Percentiles rank a stretch among this genome's conserved stretches.
Evolutionary conservation across 169 alveolate species (phyloP).

Genomic region (Pseudocohnilembus persalinus): DNA sequence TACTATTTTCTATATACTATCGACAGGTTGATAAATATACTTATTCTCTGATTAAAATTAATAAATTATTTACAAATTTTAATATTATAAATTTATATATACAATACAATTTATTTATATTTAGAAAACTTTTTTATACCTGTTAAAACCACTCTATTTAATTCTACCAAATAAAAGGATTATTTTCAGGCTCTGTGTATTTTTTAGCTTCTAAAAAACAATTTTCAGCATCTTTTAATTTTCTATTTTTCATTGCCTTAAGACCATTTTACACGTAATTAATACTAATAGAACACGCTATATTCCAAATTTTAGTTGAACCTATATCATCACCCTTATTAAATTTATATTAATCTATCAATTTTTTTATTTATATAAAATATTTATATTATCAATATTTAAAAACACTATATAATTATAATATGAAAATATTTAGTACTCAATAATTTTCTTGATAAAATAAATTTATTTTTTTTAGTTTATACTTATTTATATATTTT

Average conservation of each 20-base stretch:
- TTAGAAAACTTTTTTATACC: neutral
- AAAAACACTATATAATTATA: too few relatives aligned
- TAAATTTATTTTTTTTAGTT: too few relatives aligned
- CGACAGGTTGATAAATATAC: neutral
- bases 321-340: neutral
- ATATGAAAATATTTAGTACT: too few relatives aligned
- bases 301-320: neutral
- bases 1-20: neutral
- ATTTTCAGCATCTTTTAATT: neutral
- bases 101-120: too few relatives aligned
- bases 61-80: too few relatives aligned
- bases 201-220: neutral
- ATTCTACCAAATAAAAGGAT: neutral
- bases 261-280: neutral
- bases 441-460: too few relatives aligned
- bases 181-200: neutral
- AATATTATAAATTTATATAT: too few relatives aligned
- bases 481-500: too few relatives aligned
- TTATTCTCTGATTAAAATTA: neutral
- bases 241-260: neutral
- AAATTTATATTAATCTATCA: neutral
- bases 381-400: too few relatives aligned
- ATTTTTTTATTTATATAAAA: too few relatives aligned
- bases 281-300: neutral
- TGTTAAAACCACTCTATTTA: neutral